phyloP scores from a whole-genome alignment of 257 asterid species.

The Solanum pimpinellifolium region DNA sequence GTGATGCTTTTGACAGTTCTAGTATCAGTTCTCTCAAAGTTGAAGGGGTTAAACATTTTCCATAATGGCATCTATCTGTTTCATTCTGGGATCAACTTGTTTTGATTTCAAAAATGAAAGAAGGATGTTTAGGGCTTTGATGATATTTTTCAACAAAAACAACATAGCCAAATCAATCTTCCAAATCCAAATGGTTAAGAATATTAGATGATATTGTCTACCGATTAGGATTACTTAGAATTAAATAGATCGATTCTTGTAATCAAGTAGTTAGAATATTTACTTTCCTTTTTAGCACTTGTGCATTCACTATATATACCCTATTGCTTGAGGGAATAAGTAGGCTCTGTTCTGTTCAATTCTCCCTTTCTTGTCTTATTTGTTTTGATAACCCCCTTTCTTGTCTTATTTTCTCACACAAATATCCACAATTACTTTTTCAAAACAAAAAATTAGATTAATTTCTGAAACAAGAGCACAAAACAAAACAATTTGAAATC shows the following conservation, averaged over 20 bases:
- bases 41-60: background rate
- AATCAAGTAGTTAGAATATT: background rate
- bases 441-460: background rate
- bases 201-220: background rate
- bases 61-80: background rate
- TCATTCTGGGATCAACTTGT: background rate
- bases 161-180: background rate
- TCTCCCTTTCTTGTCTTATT: background rate
- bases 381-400: background rate
- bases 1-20: background rate
- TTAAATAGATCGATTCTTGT: background rate
- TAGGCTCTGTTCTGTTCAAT: background rate
- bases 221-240: background rate
- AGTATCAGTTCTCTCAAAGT: background rate
- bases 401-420: background rate
- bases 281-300: background rate
- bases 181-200: background rate
- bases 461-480: background rate
- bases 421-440: background rate
- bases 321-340: background rate
- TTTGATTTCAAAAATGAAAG: background rate
- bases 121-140: background rate
- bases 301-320: background rate
- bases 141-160: background rate
- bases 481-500: background rate